A percentile compares a stretch with the other conserved stretches of the same genome.
These are phyloP conservation scores for Vararia minispora DNA, from an alignment of 768 basidiomycete genomes.

Conservation along the genomic window DNA sequence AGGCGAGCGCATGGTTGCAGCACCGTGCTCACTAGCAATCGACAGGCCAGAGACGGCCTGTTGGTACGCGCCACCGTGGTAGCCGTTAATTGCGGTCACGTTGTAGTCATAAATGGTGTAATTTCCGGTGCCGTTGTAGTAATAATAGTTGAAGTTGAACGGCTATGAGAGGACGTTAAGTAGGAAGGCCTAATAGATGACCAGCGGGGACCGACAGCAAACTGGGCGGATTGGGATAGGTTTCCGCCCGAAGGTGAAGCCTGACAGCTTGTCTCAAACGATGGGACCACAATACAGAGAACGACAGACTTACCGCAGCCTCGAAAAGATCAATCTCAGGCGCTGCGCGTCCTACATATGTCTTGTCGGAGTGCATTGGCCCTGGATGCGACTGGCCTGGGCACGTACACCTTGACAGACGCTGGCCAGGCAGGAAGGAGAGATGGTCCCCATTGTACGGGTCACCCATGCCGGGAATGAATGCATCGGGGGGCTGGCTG, in stretches of 20 bases:
- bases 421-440: conserved; percentile 80
- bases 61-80: conserved; percentile 61
- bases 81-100: conserved; percentile 47
- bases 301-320: conserved; percentile 27
- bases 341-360: conserved; percentile 51
- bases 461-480: conserved; percentile 53
- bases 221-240: conserved; percentile 13
- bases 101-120: conserved; percentile 43
- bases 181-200: neutral
- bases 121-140: conserved; percentile 49
- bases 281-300: neutral
- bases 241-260: neutral
- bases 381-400: conserved; percentile 37
- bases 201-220: conserved; percentile 8
- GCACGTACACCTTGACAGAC: conserved; percentile 22
- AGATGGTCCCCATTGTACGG: conserved; percentile 37
- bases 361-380: conserved; percentile 40
- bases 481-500: conserved; percentile 50
- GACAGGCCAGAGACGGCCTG: conserved; percentile 72
- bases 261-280: neutral
- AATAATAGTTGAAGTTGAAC: conserved; percentile 10
- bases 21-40: conserved; percentile 47
- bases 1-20: too few relatives aligned
- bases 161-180: conserved; percentile 3
- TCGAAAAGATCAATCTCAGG: conserved; percentile 69